Percentiles rank a stretch among this genome's conserved stretches.
Conservation (phyloP, 805 yeast genomes). For the Saccharomycopsis oosterbeekiorum region DNA sequence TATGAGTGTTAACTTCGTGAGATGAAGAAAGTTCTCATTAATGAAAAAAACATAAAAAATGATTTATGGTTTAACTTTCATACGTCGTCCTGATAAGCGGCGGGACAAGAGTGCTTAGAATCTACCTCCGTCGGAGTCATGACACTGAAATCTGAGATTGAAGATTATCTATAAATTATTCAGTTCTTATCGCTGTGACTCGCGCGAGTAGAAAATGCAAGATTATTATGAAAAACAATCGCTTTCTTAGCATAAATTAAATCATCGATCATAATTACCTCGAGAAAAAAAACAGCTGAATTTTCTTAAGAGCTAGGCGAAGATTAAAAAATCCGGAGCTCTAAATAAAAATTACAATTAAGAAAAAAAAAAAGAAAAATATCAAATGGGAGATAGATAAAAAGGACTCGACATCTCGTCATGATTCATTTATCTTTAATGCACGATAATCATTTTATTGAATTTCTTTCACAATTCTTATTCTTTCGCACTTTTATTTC, state of each 20-base stretch:
- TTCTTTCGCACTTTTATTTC: too few species aligned
- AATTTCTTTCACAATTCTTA: too few species aligned
- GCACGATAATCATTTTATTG: not conserved
- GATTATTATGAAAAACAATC: not conserved
- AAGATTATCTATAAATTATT: not conserved
- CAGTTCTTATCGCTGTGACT: not conserved
- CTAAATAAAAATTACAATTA: not conserved
- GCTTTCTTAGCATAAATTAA: not conserved
- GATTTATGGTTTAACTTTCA: too few species aligned
- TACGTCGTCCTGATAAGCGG: too few species aligned
- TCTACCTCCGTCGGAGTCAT: not conserved
- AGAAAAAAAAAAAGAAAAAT: constrained; percentile 2
- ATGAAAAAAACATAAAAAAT: too few species aligned
- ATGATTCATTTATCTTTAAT: not conserved
- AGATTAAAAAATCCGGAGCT: not conserved
- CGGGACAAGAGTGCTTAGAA: too few species aligned
- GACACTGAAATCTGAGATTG: not conserved
- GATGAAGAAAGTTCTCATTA: too few species aligned
- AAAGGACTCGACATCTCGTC: not conserved
- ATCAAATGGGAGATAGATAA: not conserved
- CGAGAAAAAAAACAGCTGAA: not conserved
- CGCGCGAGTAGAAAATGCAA: not conserved
- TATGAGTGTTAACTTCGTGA: too few species aligned
- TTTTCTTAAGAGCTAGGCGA: not conserved
- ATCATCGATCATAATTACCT: not conserved